Percentiles rank a stretch among this genome's conserved stretches.
These are phyloP conservation scores for Penicillium aurantiogriseum DNA, from an alignment of 2,329 filamentous ascomycete genomes.

Conservation along the genomic window DNA sequence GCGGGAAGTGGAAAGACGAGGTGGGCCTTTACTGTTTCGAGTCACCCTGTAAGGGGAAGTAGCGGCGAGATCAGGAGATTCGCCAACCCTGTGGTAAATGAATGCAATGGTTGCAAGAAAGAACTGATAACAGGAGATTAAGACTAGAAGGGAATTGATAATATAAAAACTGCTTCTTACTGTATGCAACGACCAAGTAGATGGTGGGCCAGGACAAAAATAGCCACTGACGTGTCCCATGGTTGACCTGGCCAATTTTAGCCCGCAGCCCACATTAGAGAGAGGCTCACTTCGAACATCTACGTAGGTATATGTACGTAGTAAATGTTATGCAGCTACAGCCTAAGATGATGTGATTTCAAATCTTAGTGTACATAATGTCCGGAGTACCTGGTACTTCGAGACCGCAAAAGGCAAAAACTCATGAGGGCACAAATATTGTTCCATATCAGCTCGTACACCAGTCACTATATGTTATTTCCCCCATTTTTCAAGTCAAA, in stretches of 20 bases:
- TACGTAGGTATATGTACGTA: not conserved
- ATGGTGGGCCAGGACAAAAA: constrained; percentile 8
- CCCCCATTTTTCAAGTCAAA: not conserved
- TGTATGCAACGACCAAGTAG: not conserved
- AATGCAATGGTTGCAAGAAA: too few relatives aligned
- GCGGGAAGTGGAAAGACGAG: too few relatives aligned
- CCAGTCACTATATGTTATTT: not conserved
- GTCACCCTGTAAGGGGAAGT: too few relatives aligned
- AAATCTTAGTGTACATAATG: not conserved
- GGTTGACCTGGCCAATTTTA: constrained; percentile 20
- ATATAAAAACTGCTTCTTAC: not conserved
- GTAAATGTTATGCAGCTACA: not conserved
- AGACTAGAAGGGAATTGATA: too few relatives aligned
- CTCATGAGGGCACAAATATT: not conserved
- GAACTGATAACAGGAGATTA: too few relatives aligned
- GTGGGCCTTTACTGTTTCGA: too few relatives aligned
- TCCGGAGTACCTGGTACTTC: not conserved
- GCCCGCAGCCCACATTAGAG: constrained; percentile 6
- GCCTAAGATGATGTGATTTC: not conserved
- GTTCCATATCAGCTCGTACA: not conserved
- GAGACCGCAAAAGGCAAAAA: not conserved
- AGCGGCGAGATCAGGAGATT: too few relatives aligned
- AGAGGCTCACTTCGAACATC: constrained; percentile 4
- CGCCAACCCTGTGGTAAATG: too few relatives aligned
- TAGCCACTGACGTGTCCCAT: constrained; percentile 24